These are phyloP conservation scores for Aspergillus coremiiformis DNA, from an alignment of 495 filamentous ascomycete genomes.

Conservation along the genomic window DNA sequence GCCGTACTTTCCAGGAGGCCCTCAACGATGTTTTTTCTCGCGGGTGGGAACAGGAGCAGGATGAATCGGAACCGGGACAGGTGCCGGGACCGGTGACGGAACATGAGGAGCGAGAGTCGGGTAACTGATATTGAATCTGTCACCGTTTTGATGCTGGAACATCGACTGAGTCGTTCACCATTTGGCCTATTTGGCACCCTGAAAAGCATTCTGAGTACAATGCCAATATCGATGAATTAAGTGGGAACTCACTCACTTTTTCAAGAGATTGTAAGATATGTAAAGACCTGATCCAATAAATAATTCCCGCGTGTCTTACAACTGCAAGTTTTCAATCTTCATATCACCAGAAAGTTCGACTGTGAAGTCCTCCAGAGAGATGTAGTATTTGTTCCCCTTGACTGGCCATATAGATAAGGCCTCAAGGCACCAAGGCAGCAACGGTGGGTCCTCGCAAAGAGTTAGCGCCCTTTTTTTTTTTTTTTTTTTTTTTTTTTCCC, in stretches of 20 bases:
- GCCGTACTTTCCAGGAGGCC: slow-evolving; percentile 52
- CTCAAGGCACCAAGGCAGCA: neutral
- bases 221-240: too few relatives aligned
- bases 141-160: too few relatives aligned
- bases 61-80: slow-evolving; percentile 3
- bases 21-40: slow-evolving; percentile 50
- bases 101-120: neutral
- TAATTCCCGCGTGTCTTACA: too few relatives aligned
- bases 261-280: too few relatives aligned
- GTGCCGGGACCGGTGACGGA: neutral
- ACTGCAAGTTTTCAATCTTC: too few relatives aligned
- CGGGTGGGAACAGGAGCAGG: slow-evolving; percentile 36
- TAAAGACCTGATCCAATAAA: too few relatives aligned
- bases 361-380: too few relatives aligned
- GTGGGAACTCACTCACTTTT: too few relatives aligned
- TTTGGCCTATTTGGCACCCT: neutral
- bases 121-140: neutral
- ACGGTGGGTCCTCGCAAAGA: neutral
- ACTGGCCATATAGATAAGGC: neutral
- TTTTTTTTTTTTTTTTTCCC: neutral
- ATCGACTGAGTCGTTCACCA: neutral
- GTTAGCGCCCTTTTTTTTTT: neutral
- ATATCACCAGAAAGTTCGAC: too few relatives aligned
- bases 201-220: too few relatives aligned
- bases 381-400: neutral